Percentiles rank a stretch among this genome's conserved stretches.
Conservation (phyloP, 2,329 filamentous ascomycete genomes). For the Venturia effusa region DNA sequence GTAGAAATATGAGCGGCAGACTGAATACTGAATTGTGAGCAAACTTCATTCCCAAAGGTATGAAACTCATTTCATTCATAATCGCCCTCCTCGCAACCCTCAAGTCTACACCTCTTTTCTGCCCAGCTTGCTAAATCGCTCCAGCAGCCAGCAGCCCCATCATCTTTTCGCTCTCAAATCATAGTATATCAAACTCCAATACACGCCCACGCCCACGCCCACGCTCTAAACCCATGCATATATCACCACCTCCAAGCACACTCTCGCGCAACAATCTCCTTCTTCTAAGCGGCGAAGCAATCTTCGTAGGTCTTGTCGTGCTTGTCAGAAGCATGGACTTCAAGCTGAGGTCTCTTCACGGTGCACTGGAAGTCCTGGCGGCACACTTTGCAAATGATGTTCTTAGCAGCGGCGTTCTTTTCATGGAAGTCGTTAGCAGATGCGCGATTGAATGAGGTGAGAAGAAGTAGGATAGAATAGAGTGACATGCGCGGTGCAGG, state of each 20-base stretch:
- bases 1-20: no score
- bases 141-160: background rate
- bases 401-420: constrained; percentile 67
- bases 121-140: background rate
- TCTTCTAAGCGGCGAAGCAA: constrained; percentile 42
- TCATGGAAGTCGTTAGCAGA: background rate
- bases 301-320: constrained; percentile 61
- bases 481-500: background rate
- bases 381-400: constrained; percentile 68
- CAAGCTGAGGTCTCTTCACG: constrained; percentile 59
- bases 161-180: background rate
- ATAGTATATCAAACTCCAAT: background rate
- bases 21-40: no score
- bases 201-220: background rate
- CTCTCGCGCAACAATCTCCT: background rate
- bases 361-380: constrained; percentile 71
- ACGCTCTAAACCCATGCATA: background rate
- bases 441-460: background rate
- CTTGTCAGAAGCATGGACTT: constrained; percentile 64
- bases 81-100: background rate
- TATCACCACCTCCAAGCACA: no score
- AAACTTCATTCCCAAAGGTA: no score
- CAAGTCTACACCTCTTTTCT: background rate
- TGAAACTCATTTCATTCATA: no score
- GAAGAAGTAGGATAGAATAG: background rate